A percentile compares a stretch with the other conserved stretches of the same genome.
These are phyloP conservation scores for Neurospora sublineolata DNA, from an alignment of 495 filamentous ascomycete genomes.

Conservation along the genomic window DNA sequence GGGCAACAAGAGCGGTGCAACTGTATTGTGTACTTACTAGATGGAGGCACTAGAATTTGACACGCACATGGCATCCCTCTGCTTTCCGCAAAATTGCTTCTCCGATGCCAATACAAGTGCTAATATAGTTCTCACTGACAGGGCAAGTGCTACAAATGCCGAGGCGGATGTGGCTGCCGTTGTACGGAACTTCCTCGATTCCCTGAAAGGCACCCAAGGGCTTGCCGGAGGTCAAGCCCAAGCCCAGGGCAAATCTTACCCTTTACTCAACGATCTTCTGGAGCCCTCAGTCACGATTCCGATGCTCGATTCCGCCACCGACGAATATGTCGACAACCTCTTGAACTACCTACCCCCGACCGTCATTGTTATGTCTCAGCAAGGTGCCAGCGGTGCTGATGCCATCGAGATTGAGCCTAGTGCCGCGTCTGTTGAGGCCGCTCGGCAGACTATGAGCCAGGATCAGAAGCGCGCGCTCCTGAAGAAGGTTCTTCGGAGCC, in stretches of 20 bases:
- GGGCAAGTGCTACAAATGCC: slow-evolving; percentile 22
- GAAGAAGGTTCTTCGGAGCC: slow-evolving; percentile 72
- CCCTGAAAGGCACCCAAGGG: slow-evolving; percentile 51
- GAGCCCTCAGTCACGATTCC: slow-evolving; percentile 63
- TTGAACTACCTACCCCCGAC: slow-evolving; percentile 62
- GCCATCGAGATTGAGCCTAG: slow-evolving; percentile 44
- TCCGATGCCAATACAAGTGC: slow-evolving; percentile 8
- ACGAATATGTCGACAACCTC: slow-evolving; percentile 57
- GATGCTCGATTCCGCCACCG: slow-evolving; percentile 54
- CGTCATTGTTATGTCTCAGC: slow-evolving; percentile 58
- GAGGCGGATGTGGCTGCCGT: slow-evolving; percentile 49
- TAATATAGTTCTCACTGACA: slow-evolving; percentile 21
- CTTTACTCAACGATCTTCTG: slow-evolving; percentile 80
- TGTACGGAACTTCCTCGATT: slow-evolving; percentile 80
- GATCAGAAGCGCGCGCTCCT: slow-evolving; percentile 74
- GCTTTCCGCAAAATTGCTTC: not conserved
- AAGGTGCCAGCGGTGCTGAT: slow-evolving; percentile 36
- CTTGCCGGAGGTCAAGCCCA: slow-evolving; percentile 20
- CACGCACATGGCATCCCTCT: slow-evolving; percentile 6
- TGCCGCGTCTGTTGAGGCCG: slow-evolving; percentile 54
- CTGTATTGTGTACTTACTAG: slow-evolving; percentile 20
- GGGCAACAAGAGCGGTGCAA: not conserved
- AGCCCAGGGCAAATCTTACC: slow-evolving; percentile 50
- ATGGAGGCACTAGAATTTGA: slow-evolving; percentile 8
- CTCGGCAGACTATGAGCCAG: slow-evolving; percentile 59